Evolutionary conservation across 352 stramenopile genomes (phyloP).

Genomic region (Pythium biforme): DNA sequence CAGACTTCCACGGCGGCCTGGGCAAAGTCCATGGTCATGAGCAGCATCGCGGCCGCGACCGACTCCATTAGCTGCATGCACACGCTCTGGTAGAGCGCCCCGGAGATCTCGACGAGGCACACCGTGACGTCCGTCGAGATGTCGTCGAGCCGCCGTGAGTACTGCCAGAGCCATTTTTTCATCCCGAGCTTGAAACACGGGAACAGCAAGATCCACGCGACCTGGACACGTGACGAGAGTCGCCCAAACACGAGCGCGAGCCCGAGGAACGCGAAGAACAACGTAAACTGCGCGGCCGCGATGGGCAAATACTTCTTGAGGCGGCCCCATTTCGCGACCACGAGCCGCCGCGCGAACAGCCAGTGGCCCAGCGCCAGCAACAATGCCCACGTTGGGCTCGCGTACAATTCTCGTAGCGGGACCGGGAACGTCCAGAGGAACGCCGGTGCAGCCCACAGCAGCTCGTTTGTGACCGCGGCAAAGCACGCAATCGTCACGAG

Average conservation of each 20-base stretch:
- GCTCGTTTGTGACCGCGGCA: not conserved
- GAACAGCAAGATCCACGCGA: conserved; percentile 13
- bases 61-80: conserved; percentile 18
- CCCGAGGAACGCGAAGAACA: conserved; percentile 20
- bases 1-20: conserved; percentile 8
- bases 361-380: not conserved
- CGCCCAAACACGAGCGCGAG: conserved; percentile 17
- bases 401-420: conserved; percentile 12
- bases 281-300: conserved; percentile 2
- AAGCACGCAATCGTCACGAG: conserved; percentile 6
- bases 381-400: not conserved
- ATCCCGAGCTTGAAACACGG: conserved; percentile 18
- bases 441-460: conserved; percentile 8
- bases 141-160: conserved; percentile 12
- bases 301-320: conserved; percentile 18
- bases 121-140: conserved; percentile 26
- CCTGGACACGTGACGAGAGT: not conserved
- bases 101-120: conserved; percentile 23
- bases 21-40: conserved; percentile 20
- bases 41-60: not conserved
- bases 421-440: conserved; percentile 18
- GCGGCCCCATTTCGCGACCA: not conserved
- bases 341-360: not conserved
- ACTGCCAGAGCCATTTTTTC: conserved; percentile 23
- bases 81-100: conserved; percentile 26